Percentiles rank a stretch among this genome's conserved stretches.
These are phyloP conservation scores for Trichomonas tenax DNA, from an alignment of 208 protist genomes.

Conservation along the genomic window DNA sequence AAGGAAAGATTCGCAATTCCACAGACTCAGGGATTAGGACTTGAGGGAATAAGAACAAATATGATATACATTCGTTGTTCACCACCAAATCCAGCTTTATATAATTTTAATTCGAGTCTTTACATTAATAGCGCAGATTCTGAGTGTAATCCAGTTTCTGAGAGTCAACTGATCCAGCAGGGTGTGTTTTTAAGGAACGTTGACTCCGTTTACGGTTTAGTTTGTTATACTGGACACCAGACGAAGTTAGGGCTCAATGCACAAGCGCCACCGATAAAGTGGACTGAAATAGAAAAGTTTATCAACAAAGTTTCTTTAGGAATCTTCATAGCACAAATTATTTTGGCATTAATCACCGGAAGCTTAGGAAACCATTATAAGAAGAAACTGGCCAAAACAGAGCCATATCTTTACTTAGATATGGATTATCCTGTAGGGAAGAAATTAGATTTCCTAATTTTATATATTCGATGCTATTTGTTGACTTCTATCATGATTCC, in stretches of 20 bases:
- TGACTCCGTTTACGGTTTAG: neutral
- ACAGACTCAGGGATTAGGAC: too few relatives aligned
- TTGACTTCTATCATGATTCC: slow-evolving; percentile 31
- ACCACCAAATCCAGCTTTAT: neutral
- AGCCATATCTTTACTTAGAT: neutral
- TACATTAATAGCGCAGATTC: neutral
- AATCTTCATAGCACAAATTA: neutral
- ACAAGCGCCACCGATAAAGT: neutral
- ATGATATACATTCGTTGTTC: neutral
- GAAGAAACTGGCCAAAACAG: neutral
- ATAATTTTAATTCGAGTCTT: neutral
- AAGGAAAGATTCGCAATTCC: neutral
- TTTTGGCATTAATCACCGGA: neutral
- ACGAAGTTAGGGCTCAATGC: slow-evolving; percentile 20
- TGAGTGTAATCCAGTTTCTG: too few relatives aligned
- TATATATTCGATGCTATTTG: slow-evolving; percentile 18
- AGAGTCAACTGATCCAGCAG: too few relatives aligned
- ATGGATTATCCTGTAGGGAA: neutral
- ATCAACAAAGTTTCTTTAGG: neutral
- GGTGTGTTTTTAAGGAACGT: neutral
- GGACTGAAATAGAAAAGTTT: neutral
- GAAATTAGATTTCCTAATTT: neutral
- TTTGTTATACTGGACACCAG: neutral
- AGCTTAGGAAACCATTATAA: neutral
- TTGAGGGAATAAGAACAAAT: too few relatives aligned